Evolutionary conservation across 2,329 filamentous ascomycete species (phyloP), one percentile per base, ranked within the genome.

Genomic region (Ilyonectria destructans): DNA sequence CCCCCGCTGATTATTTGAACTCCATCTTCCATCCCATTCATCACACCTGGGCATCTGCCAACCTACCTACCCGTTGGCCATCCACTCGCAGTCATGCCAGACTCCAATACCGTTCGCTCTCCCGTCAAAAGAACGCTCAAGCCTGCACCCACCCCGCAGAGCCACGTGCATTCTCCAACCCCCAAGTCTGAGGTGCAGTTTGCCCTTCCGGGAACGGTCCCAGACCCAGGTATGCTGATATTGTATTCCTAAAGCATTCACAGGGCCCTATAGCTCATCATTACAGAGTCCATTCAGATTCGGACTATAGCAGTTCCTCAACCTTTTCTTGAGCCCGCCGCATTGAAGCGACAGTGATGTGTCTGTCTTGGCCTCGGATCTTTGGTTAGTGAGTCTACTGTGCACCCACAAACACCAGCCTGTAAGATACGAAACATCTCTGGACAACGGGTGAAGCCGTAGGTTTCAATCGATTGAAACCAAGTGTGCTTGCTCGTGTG

Each of bases 301-400:
- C 75, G 79, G 57, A 77, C 75, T 17, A 62, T 71, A 7, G 71
- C 74, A 10, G 72, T 77, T 19, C 65, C 78, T 9, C 80, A 82
- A 62, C 81, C 81, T 5, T 82, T 83, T 48, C 70, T 83, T 8
- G 77, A 82, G 45, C 79, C 78, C 10, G 69, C 72, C 21, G 69
- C 69, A 35, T 68, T 75, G 63, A 69, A 68, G 58, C 62, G 51
- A 54, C 17, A 58, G n/a, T 75, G 37, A 75, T 52, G 29, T 17
- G 19, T 8, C 33, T 17, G 19, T 8, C 33, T 29, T 23, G n/a
- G 9, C 17, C 49, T 33, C n/a, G 10, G 10, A n/a, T n/a, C 3
- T 52, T 52, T 5, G 6, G 17, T 33, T 52, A 13, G 8, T n/a
- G 17, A 17, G 15, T 52, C n/a, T 9, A 13, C 29, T 33, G 37